Conservation (phyloP, 768 basidiomycete species). For the Fomitopsis pulvina region DNA sequence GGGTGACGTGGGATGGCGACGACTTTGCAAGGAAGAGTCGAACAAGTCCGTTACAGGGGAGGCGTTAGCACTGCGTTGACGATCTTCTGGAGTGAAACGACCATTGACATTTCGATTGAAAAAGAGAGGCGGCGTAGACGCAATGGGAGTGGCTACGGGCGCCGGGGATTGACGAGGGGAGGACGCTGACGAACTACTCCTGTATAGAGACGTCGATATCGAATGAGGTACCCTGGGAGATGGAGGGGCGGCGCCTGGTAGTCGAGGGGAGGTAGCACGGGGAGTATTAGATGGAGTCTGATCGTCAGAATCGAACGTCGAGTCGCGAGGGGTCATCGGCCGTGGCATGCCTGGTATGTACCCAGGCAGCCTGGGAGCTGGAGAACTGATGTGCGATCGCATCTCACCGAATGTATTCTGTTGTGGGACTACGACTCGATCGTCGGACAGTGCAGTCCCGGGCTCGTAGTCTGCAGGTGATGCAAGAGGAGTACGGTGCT, state of each 20-base stretch:
- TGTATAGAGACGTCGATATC: constrained; percentile 31
- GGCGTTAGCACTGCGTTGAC: constrained; percentile 10
- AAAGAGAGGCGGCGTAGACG: constrained; percentile 40
- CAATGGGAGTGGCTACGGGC: constrained; percentile 39
- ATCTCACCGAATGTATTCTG: constrained; percentile 50
- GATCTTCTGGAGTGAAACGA: constrained; percentile 55
- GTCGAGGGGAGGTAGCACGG: constrained; percentile 64
- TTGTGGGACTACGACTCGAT: constrained; percentile 41
- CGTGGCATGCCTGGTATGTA: constrained; percentile 89
- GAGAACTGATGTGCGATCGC: constrained; percentile 44
- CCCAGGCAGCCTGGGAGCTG: constrained; percentile 58
- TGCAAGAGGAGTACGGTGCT: constrained; percentile 13
- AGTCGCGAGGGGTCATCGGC: constrained; percentile 83
- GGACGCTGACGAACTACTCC: constrained; percentile 54
- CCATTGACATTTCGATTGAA: constrained; percentile 58
- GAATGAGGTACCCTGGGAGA: constrained; percentile 30
- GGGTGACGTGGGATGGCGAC: constrained; percentile 70
- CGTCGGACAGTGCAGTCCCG: constrained; percentile 69
- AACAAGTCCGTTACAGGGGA: constrained; percentile 16
- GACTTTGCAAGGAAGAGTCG: constrained; percentile 45
- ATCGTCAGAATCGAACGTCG: constrained; percentile 59
- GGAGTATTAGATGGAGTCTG: constrained; percentile 68
- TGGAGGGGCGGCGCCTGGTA: constrained; percentile 26
- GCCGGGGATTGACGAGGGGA: constrained; percentile 37
- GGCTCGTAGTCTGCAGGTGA: constrained; percentile 40